phyloP scores from a whole-genome alignment of 148 eudicot species.

The Beta vulgaris region DNA sequence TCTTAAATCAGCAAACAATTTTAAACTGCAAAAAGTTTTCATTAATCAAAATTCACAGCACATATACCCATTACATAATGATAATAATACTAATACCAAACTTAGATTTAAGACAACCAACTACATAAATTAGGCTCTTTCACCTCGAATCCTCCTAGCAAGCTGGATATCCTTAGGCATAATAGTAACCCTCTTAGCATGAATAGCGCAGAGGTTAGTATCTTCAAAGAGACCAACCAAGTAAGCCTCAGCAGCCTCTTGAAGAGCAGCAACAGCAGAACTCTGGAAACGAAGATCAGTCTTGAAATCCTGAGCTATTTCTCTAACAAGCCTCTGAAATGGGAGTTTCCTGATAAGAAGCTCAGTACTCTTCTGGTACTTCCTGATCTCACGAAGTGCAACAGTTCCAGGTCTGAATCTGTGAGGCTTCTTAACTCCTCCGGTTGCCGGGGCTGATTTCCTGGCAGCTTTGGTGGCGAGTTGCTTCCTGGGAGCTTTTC shows the following conservation, averaged over 20 bases:
- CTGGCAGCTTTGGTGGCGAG: conserved; percentile 32
- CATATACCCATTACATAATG: too few relatives aligned
- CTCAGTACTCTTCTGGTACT: conserved; percentile 37
- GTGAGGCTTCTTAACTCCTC: conserved; percentile 37
- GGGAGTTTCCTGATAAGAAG: conserved; percentile 35
- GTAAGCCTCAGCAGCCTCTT: conserved; percentile 30
- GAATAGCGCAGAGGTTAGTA: conserved; percentile 30
- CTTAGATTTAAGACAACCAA: background rate
- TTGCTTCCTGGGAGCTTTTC: conserved; percentile 33
- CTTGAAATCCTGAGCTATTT: conserved; percentile 36
- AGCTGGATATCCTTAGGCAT: conserved; percentile 38
- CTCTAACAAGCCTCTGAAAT: conserved; percentile 32
- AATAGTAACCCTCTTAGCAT: conserved; percentile 33
- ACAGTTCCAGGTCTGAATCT: conserved; percentile 32
- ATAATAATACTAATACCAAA: background rate
- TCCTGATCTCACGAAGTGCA: conserved; percentile 31
- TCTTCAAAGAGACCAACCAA: conserved; percentile 31
- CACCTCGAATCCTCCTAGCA: conserved; percentile 31
- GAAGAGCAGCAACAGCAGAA: conserved; percentile 32
- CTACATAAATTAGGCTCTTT: conserved; percentile 29
- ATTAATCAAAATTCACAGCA: too few relatives aligned
- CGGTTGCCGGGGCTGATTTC: conserved; percentile 36
- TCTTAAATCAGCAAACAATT: too few relatives aligned
- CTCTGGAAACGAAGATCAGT: conserved; percentile 35
- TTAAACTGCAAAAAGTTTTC: too few relatives aligned